Evolutionary conservation across 2,329 filamentous ascomycete species (phyloP), one percentile per base, ranked within the genome.

Genomic region (Exophiala sideris): DNA sequence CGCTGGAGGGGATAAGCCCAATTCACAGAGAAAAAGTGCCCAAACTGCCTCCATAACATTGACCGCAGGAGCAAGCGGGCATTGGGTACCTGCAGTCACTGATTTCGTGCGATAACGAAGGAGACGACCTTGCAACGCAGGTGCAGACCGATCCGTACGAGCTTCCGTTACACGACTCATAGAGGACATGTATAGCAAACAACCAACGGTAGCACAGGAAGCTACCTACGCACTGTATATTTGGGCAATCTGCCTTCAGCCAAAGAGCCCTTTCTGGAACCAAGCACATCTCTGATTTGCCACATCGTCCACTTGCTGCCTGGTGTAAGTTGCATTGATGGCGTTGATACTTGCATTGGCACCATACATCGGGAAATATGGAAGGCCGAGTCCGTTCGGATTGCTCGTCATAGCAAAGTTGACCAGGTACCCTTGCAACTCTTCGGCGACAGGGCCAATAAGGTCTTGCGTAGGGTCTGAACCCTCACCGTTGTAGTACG

Each of bases 241-340:
- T 41, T 41, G 39, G 16, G 5, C 39, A 5, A 11, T 12, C 39
- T 20, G 1, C n/a, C 21, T n/a, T 48, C 47, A 58, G 36, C 40
- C 62, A 56, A 71, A 77, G 52, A 76, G 59, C 29, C 67, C 75
- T 64, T 76, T 73, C 68, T 81, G 77, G 79, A 79, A 82, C 70
- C 72, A 82, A 50, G 68, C 66, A 65, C 80, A 82, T 59, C 79
- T 70, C 39, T 62, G 62, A 60, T 77, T 79, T 8, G 71, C 72
- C 52, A 75, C 73, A 9, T 69, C 68, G 66, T 83, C 79, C 54
- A 57, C 68, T 35, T 69, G 64, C 53, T 72, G 65, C 21, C 64
- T 68, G 33, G 79, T 76, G 8, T 68, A 68, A 1, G 67, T 68
- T 8, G 71, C 65, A 35, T 73, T 73, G 35, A 82, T 64, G 14